A percentile compares a stretch with the other conserved stretches of the same genome.
Evolutionary conservation across 768 basidiomycete genomes (phyloP).

Genomic region (Macrolepiota fuliginosa): DNA sequence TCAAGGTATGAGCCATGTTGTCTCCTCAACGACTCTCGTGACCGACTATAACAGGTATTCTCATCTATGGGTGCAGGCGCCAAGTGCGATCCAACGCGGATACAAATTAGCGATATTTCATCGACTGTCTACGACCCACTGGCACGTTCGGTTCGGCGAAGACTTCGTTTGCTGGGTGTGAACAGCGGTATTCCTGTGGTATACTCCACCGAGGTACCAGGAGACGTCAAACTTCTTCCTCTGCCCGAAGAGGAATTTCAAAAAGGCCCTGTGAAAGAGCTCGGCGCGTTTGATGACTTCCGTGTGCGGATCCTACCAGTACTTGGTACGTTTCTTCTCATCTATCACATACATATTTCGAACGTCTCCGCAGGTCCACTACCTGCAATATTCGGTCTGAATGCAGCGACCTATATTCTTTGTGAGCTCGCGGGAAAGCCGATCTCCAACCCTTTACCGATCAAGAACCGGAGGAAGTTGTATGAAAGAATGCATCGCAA

Average conservation of each 20-base stretch:
- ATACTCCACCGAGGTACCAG: conserved; percentile 92
- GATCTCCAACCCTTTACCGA: conserved; percentile 77
- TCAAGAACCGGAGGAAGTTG: conserved; percentile 82
- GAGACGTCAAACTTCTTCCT: conserved; percentile 85
- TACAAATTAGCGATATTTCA: conserved; percentile 95
- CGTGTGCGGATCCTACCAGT: conserved; percentile 92
- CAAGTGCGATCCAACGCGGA: conserved; percentile 90
- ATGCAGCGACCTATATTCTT: conserved; percentile 85
- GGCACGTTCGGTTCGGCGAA: conserved; percentile 83
- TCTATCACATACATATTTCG: background rate
- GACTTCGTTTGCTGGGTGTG: conserved; percentile 63
- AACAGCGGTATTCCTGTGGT: conserved; percentile 79
- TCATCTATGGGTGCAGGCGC: conserved; percentile 97
- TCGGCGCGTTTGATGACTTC: conserved; percentile 90
- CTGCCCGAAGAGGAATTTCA: conserved; percentile 90
- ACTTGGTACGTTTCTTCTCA: conserved; percentile 49
- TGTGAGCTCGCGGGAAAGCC: conserved; percentile 85
- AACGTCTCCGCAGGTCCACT: conserved; percentile 53
- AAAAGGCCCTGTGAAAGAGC: conserved; percentile 85
- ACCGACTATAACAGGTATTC: conserved; percentile 63
- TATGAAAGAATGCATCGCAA: conserved; percentile 80
- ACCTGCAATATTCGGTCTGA: conserved; percentile 88
- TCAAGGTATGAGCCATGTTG: conserved; percentile 54
- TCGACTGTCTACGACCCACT: conserved; percentile 92
- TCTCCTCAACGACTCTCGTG: too few species aligned